Conservation (phyloP, 1,284 basidiomycete species). For the Tausonia pullulans region DNA sequence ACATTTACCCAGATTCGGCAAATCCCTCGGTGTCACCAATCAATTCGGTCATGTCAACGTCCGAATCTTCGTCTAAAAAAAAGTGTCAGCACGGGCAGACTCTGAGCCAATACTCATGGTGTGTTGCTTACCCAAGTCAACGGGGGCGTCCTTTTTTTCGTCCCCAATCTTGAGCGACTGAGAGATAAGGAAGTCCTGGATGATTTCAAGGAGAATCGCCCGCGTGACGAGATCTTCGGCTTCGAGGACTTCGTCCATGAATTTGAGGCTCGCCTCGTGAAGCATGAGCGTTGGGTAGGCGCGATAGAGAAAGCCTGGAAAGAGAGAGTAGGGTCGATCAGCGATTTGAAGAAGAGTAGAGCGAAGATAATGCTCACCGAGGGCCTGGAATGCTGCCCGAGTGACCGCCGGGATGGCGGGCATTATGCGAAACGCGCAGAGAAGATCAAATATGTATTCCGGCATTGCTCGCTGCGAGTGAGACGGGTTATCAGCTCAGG, state of each 20-base stretch:
- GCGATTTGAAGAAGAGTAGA: background rate
- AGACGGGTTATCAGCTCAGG: background rate
- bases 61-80: conserved; percentile 26
- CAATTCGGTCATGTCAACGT: conserved; percentile 77
- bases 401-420: conserved; percentile 24
- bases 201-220: conserved; percentile 65
- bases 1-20: conserved; percentile 78
- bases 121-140: background rate
- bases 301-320: conserved; percentile 73
- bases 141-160: background rate
- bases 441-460: conserved; percentile 65
- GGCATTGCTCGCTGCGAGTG: conserved; percentile 45
- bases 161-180: conserved; percentile 50
- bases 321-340: background rate
- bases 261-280: conserved; percentile 55
- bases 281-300: conserved; percentile 83
- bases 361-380: conserved; percentile 44
- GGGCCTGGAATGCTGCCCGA: conserved; percentile 45
- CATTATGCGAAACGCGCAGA: conserved; percentile 41
- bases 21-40: conserved; percentile 90
- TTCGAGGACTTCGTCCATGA: conserved; percentile 79
- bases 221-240: conserved; percentile 58
- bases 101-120: background rate
- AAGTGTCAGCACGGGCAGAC: background rate
- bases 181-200: conserved; percentile 77